Conservation (phyloP, 192 early-diverging fungal genomes). For the Backusella westeae region DNA sequence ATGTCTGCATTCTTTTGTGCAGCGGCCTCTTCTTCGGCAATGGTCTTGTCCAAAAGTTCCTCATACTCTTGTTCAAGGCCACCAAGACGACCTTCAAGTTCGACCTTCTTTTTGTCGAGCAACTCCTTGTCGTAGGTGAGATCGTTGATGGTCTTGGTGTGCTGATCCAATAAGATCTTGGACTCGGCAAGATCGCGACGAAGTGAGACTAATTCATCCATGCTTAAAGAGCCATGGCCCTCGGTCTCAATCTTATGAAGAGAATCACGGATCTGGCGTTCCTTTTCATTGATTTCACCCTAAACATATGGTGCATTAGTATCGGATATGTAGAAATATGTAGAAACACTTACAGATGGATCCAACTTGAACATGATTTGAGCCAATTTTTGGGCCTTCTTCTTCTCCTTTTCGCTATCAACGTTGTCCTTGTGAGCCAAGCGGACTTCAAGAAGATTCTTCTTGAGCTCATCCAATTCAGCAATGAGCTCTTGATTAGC, state of each 20-base stretch:
- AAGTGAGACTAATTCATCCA: constrained; percentile 69
- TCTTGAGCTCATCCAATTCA: constrained; percentile 79
- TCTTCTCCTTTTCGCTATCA: constrained; percentile 75
- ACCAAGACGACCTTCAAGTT: constrained; percentile 67
- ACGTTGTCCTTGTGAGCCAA: constrained; percentile 48
- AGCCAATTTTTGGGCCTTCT: constrained; percentile 83
- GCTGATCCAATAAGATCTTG: constrained; percentile 60
- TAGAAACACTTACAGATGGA: constrained; percentile 54
- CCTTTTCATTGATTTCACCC: constrained; percentile 72
- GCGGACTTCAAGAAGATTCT: constrained; percentile 53
- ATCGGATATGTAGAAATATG: neutral
- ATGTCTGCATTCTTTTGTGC: constrained; percentile 53
- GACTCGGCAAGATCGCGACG: constrained; percentile 75
- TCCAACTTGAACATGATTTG: constrained; percentile 87
- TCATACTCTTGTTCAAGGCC: constrained; percentile 80
- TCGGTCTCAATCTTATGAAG: constrained; percentile 64
- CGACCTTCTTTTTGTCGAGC: constrained; percentile 61
- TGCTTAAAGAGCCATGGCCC: constrained; percentile 36
- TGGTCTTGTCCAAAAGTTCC: constrained; percentile 75
- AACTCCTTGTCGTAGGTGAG: constrained; percentile 60
- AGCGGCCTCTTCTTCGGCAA: constrained; percentile 70
- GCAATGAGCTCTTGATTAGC: constrained; percentile 73
- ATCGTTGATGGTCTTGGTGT: constrained; percentile 63
- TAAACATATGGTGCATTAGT: neutral
- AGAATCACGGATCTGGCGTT: constrained; percentile 75